Conservation (phyloP, 2,329 filamentous ascomycete species). For the Paraphoma sp. region DNA sequence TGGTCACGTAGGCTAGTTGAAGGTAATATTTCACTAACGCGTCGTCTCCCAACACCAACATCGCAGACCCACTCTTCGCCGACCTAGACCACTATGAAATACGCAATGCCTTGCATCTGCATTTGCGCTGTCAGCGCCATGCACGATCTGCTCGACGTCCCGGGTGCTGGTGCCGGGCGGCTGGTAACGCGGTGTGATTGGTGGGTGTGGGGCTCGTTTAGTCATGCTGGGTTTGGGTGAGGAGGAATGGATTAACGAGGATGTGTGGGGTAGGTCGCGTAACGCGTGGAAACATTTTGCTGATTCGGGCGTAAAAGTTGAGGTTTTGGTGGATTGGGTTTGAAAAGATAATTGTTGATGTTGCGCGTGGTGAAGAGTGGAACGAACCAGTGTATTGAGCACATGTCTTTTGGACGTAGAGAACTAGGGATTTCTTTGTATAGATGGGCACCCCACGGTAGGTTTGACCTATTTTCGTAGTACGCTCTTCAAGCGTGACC, state of each 20-base stretch:
- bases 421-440: too few relatives aligned
- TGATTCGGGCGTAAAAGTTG: not conserved
- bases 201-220: not conserved
- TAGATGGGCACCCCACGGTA: too few relatives aligned
- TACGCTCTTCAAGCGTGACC: too few relatives aligned
- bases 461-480: too few relatives aligned
- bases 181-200: slow-evolving; percentile 1
- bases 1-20: not conserved
- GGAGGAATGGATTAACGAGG: not conserved
- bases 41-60: not conserved
- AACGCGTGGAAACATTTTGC: not conserved
- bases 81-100: not conserved
- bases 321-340: too few relatives aligned
- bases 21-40: not conserved
- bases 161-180: slow-evolving; percentile 5
- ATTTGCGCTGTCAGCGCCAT: not conserved
- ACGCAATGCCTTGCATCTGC: not conserved
- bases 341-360: too few relatives aligned
- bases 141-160: not conserved
- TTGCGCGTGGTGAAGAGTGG: too few relatives aligned
- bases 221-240: not conserved
- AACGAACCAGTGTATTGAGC: too few relatives aligned
- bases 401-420: too few relatives aligned
- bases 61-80: not conserved
- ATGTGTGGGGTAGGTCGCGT: not conserved